phyloP scores from a whole-genome alignment of 768 basidiomycete genomes.

The Fistulinella prunicolor region DNA sequence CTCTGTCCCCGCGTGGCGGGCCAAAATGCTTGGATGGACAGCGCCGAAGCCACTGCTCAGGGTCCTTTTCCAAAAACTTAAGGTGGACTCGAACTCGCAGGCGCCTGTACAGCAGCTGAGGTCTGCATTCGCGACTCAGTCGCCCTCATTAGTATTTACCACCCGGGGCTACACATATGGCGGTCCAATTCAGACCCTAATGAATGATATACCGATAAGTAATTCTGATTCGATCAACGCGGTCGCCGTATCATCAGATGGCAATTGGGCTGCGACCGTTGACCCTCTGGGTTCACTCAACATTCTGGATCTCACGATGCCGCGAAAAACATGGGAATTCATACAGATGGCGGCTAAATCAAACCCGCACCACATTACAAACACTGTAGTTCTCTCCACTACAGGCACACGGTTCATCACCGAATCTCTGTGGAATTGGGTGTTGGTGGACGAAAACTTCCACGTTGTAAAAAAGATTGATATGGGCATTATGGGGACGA shows the following conservation, averaged over 20 bases:
- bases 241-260: slow-evolving; percentile 22
- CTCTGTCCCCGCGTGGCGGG: slow-evolving; percentile 1
- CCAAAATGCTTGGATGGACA: slow-evolving; percentile 5
- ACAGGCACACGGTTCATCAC: slow-evolving; percentile 13
- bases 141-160: slow-evolving; percentile 7
- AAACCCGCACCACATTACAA: background rate
- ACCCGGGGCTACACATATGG: background rate
- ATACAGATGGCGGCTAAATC: background rate
- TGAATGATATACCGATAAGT: background rate
- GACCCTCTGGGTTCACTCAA: slow-evolving; percentile 1
- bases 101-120: background rate
- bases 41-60: slow-evolving; percentile 1
- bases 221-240: background rate
- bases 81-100: too few relatives aligned
- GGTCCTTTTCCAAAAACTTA: background rate
- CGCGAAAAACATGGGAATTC: slow-evolving; percentile 3
- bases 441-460: slow-evolving; percentile 3
- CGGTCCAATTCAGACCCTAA: background rate
- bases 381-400: background rate
- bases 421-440: background rate
- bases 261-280: slow-evolving; percentile 14
- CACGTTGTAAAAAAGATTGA: slow-evolving; percentile 9
- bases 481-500: background rate
- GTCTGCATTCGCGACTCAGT: slow-evolving; percentile 2
- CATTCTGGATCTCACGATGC: slow-evolving; percentile 6